phyloP scores from a whole-genome alignment of 2,329 filamentous ascomycete species.

The Colletotrichum spaethianum region DNA sequence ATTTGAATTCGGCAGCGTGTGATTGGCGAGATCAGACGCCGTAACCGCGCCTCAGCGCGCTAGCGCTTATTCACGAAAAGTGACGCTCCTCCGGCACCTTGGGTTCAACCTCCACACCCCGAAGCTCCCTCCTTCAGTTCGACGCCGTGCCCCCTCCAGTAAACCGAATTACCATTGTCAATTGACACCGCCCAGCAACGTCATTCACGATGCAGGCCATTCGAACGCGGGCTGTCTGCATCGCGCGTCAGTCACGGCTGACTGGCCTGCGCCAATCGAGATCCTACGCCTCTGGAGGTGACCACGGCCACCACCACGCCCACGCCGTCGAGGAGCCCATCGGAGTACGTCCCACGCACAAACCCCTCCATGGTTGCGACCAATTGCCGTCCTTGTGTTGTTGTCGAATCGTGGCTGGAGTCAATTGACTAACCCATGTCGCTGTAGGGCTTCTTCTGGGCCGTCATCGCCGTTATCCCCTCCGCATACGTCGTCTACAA shows the following conservation, averaged over 20 bases:
- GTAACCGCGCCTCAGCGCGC: neutral
- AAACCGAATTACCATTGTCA: slow-evolving; percentile 24
- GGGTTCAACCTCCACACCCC: slow-evolving; percentile 32
- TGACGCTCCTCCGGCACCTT: slow-evolving; percentile 35
- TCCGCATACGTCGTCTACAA: slow-evolving; percentile 62
- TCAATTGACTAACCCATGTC: slow-evolving; percentile 10
- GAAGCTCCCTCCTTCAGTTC: slow-evolving; percentile 35
- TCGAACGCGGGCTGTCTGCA: slow-evolving; percentile 53
- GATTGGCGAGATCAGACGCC: slow-evolving; percentile 29
- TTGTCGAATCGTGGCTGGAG: neutral
- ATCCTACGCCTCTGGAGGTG: slow-evolving; percentile 66
- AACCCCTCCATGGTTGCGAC: neutral
- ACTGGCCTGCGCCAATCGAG: slow-evolving; percentile 55
- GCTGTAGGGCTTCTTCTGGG: slow-evolving; percentile 56
- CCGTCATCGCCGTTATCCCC: slow-evolving; percentile 61
- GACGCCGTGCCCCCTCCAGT: slow-evolving; percentile 12
- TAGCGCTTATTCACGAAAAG: slow-evolving; percentile 35
- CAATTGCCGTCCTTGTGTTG: neutral
- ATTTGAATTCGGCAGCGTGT: slow-evolving; percentile 42
- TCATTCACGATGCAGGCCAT: slow-evolving; percentile 54
- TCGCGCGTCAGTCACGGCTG: slow-evolving; percentile 55
- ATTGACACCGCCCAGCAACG: slow-evolving; percentile 34
- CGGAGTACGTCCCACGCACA: slow-evolving; percentile 62
- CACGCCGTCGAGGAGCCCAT: slow-evolving; percentile 67
- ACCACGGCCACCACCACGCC: slow-evolving; percentile 60